Conservation (phyloP, 2,329 filamentous ascomycete species). For the Phialophora verrucosa region DNA sequence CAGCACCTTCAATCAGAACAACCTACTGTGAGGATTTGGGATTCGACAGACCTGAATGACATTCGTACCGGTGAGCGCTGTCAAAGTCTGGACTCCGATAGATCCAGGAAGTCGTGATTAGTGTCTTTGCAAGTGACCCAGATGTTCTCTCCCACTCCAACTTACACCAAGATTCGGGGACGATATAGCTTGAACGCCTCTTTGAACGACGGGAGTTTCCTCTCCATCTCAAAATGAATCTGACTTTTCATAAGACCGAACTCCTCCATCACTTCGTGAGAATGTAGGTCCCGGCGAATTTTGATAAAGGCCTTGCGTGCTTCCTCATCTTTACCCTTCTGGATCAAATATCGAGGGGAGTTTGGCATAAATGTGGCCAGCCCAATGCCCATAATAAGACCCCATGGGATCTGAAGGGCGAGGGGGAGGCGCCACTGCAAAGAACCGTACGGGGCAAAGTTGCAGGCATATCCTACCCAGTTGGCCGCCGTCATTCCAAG, state of each 20-base stretch:
- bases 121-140: too few species aligned
- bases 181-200: slow-evolving; percentile 69
- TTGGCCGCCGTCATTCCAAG: slow-evolving; percentile 76
- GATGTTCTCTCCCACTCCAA: background rate
- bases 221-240: slow-evolving; percentile 76
- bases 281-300: slow-evolving; percentile 77
- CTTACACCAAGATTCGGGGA: slow-evolving; percentile 63
- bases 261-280: slow-evolving; percentile 76
- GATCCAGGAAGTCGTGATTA: slow-evolving; percentile 46
- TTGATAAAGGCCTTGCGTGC: slow-evolving; percentile 68
- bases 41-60: slow-evolving; percentile 71
- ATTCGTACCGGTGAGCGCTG: slow-evolving; percentile 84
- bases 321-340: slow-evolving; percentile 70
- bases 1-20: background rate
- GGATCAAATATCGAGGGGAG: slow-evolving; percentile 83
- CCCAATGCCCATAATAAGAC: slow-evolving; percentile 70
- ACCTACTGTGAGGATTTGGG: too few species aligned
- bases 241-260: slow-evolving; percentile 86
- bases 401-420: slow-evolving; percentile 78
- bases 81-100: slow-evolving; percentile 78
- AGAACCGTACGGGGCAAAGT: slow-evolving; percentile 65
- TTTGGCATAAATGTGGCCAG: slow-evolving; percentile 78
- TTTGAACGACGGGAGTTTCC: slow-evolving; percentile 58
- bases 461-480: slow-evolving; percentile 73
- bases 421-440: slow-evolving; percentile 81